These are phyloP conservation scores for Fonsecaea nubica DNA, from an alignment of 2,329 filamentous ascomycete species.

Conservation along the genomic window DNA sequence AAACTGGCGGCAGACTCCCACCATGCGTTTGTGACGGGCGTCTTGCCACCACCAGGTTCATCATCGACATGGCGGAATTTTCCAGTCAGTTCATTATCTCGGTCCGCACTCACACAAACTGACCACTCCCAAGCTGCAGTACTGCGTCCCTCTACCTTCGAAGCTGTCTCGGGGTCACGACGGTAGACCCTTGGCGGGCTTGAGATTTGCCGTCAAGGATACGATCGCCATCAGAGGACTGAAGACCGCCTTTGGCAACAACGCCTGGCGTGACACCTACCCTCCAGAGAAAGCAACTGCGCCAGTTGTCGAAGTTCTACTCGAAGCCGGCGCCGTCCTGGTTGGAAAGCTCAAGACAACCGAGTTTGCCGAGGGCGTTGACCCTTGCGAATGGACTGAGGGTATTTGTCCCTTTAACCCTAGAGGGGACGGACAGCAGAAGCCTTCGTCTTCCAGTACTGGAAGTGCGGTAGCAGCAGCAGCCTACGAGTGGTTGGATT, in stretches of 20 bases:
- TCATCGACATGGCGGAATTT: constrained; percentile 20
- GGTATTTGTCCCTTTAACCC: constrained; percentile 50
- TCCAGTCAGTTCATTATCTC: constrained; percentile 12
- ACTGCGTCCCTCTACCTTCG: constrained; percentile 32
- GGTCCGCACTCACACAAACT: not conserved
- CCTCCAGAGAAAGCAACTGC: constrained; percentile 29
- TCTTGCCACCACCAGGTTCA: constrained; percentile 20
- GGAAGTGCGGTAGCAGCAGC: constrained; percentile 42
- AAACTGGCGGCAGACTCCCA: constrained; percentile 30
- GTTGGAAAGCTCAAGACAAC: constrained; percentile 36
- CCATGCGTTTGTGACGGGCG: constrained; percentile 32
- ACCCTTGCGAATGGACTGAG: constrained; percentile 43
- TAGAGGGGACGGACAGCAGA: constrained; percentile 48
- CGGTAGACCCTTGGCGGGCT: constrained; percentile 30
- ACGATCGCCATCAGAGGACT: constrained; percentile 34
- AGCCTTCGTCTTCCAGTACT: constrained; percentile 41
- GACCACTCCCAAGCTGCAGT: not conserved
- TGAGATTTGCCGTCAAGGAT: constrained; percentile 38
- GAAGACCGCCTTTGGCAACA: constrained; percentile 32
- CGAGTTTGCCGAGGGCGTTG: constrained; percentile 37
- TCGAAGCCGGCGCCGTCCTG: constrained; percentile 36
- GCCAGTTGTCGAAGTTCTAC: constrained; percentile 32
- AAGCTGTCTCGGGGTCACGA: constrained; percentile 19
- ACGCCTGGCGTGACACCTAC: constrained; percentile 33
- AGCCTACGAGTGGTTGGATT: constrained; percentile 47